A percentile compares a stretch with the other conserved stretches of the same genome.
Evolutionary conservation across 139 green algal genomes (phyloP).

Genomic region (Monoraphidium neglectum): DNA sequence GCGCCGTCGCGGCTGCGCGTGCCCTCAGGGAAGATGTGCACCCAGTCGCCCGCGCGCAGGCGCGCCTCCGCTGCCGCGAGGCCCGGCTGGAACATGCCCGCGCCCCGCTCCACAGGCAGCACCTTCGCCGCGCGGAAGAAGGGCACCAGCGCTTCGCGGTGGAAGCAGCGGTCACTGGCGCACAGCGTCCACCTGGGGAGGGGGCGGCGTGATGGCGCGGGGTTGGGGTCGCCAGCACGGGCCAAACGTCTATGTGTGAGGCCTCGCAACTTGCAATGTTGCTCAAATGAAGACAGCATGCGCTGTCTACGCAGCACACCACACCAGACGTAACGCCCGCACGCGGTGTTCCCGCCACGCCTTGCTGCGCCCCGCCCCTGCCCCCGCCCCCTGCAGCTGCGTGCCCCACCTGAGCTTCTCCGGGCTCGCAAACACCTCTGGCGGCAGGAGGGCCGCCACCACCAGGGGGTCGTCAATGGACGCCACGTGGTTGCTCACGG

Average conservation of each 20-base stretch:
- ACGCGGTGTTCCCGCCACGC: too few relatives aligned
- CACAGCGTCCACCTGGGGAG: conserved; percentile 86
- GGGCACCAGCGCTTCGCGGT: conserved; percentile 44
- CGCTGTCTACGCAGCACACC: too few relatives aligned
- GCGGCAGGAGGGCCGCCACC: conserved; percentile 69
- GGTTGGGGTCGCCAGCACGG: not conserved
- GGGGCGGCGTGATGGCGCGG: not conserved
- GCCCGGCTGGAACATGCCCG: conserved; percentile 76
- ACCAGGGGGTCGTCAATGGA: conserved; percentile 90
- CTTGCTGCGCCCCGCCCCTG: too few relatives aligned
- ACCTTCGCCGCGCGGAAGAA: conserved; percentile 88
- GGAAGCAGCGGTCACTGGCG: conserved; percentile 92
- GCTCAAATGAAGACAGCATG: too few relatives aligned
- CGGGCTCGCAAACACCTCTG: conserved; percentile 41
- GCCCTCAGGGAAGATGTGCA: conserved; percentile 95
- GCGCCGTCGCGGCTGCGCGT: conserved; percentile 69
- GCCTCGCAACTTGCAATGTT: too few relatives aligned
- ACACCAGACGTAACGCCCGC: too few relatives aligned
- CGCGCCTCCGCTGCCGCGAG: conserved; percentile 69
- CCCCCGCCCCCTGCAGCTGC: too few relatives aligned
- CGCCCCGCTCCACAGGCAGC: conserved; percentile 86
- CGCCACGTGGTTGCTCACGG: conserved; percentile 89
- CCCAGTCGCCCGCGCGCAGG: conserved; percentile 80
- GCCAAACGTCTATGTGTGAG: not conserved
- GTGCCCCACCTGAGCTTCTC: conserved; percentile 38